Evolutionary conservation across 176 grass and related monocot species (phyloP).

Genomic region (Secale cereale): DNA sequence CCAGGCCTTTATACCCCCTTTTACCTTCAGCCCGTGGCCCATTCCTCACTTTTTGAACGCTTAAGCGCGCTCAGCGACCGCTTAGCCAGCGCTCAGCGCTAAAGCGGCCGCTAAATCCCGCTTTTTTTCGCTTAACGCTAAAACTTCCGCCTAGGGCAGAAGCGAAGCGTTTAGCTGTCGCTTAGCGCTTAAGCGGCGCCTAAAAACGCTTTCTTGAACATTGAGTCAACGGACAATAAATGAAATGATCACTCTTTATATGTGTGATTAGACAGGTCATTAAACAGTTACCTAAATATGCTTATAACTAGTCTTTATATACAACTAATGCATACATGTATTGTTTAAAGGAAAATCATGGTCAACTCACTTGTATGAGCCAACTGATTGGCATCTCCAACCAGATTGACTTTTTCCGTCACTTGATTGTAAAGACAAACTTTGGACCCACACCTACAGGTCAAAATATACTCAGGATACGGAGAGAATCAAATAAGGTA

Average conservation of each 20-base stretch:
- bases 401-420: slow-evolving; percentile 53
- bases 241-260: background rate
- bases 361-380: slow-evolving; percentile 89
- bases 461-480: slow-evolving; percentile 19
- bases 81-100: too few species aligned
- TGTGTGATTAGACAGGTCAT: background rate
- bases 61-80: too few species aligned
- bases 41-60: too few species aligned
- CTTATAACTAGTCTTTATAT: background rate
- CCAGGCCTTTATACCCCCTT: too few species aligned
- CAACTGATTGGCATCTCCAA: slow-evolving; percentile 97
- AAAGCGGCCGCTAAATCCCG: too few species aligned
- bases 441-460: slow-evolving; percentile 72
- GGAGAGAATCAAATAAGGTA: background rate
- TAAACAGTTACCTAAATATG: background rate
- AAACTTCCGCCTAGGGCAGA: too few species aligned
- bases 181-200: too few species aligned
- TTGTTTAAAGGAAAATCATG: slow-evolving; percentile 9
- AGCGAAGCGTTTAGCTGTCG: too few species aligned
- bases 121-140: too few species aligned
- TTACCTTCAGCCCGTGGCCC: too few species aligned
- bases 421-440: slow-evolving; percentile 29
- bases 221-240: slow-evolving; percentile 6
- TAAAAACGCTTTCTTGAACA: too few species aligned
- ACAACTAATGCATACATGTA: background rate